phyloP scores from a whole-genome alignment of 2,329 filamentous ascomycete species.

The Colletotrichum sp. region DNA sequence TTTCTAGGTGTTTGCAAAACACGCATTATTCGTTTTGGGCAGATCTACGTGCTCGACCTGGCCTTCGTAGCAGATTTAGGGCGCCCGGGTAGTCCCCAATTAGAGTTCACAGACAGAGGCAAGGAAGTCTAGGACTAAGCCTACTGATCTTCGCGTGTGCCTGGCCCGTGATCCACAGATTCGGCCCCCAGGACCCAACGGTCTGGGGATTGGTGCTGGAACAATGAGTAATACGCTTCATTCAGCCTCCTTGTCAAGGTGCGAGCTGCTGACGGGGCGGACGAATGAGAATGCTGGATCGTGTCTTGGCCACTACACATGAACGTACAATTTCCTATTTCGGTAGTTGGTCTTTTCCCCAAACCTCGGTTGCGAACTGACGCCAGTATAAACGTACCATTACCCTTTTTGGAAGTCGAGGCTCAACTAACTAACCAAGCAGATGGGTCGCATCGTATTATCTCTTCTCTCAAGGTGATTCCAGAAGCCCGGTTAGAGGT shows the following conservation, averaged over 20 bases:
- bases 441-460: not conserved
- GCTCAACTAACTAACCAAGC: not conserved
- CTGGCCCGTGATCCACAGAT: not conserved
- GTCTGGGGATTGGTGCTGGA: not conserved
- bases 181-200: not conserved
- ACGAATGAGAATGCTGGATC: not conserved
- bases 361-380: not conserved
- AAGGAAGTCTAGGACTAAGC: not conserved
- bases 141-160: not conserved
- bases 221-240: not conserved
- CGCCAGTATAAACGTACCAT: not conserved
- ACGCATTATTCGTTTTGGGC: not conserved
- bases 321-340: not conserved
- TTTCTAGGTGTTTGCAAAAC: not conserved
- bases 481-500: not conserved
- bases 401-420: not conserved
- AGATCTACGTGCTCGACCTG: not conserved
- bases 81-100: not conserved
- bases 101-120: not conserved
- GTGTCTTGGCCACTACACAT: not conserved
- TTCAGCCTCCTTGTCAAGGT: not conserved
- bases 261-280: not conserved
- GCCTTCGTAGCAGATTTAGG: not conserved
- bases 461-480: not conserved
- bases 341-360: not conserved